Evolutionary conservation across 2,329 filamentous ascomycete species (phyloP), one percentile per base, ranked within the genome.

Genomic region (Microcyclospora pomicola): DNA sequence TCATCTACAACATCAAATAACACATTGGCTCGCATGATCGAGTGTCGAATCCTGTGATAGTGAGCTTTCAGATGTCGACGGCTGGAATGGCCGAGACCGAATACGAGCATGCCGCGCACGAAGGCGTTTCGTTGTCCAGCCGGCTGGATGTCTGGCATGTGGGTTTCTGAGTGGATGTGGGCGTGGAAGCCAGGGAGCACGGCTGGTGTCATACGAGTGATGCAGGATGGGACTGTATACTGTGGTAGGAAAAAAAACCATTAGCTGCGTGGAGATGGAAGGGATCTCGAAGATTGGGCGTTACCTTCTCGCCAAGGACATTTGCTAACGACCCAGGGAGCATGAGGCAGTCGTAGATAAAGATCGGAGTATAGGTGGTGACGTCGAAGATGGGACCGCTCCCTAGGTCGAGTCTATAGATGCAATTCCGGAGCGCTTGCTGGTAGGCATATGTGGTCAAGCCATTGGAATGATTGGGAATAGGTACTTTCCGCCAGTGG

Each of bases 321-420:
- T 54, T 30, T 39, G 60, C 43, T 37, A 58, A 46, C 43, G 61
- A 51, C 47, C 63, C 55, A 68, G 71, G 50, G 60, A 66, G 42
- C 61, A 63, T 59, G 66, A 75, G 51, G 31, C 73, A 66, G 13
- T 64, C 55, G 24, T 63, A 55, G 6, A 69, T 56, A 39, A 75
- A 66, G 52, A 72, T 72, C 15, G 70, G 68, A 37, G 70, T 69
- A 52, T 70, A 68, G 40, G 71, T 65, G 44, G 57, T 63, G 9
- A 69, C 56, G 4, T 70, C 69, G 47, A 72, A 69, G 16, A 69
- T 63, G 42, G 63, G 67, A 11, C 68, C 68, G 42, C 69, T 65
- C 13, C 61, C 63, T 34, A 72, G 38, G 19, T 45, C 33, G n/a
- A 33, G 34, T 33, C 44, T 38, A 12, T 35, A 16, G 16, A 56